A percentile compares a stretch with the other conserved stretches of the same genome.
These are phyloP conservation scores for Linum lewisii DNA, from an alignment of 345 rosid genomes.

Conservation along the genomic window DNA sequence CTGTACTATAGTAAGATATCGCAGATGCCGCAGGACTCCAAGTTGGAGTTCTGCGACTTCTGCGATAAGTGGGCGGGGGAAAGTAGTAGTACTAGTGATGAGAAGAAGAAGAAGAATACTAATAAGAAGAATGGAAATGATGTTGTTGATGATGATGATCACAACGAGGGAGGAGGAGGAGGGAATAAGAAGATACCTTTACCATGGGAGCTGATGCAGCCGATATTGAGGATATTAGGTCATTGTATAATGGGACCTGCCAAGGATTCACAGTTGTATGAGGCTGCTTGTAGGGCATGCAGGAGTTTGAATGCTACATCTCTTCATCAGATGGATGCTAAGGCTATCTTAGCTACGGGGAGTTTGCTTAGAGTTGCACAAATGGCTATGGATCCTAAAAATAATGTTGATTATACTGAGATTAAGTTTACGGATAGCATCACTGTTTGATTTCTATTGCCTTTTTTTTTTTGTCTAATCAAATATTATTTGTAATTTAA, in stretches of 20 bases:
- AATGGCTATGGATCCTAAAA: slow-evolving; percentile 33
- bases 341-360: slow-evolving; percentile 58
- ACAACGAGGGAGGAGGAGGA: slow-evolving; percentile 2
- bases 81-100: too few species aligned
- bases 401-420: slow-evolving; percentile 48
- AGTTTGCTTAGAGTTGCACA: slow-evolving; percentile 52
- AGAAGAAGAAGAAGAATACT: too few species aligned
- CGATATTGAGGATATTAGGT: slow-evolving; percentile 57
- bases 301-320: slow-evolving; percentile 49
- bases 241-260: slow-evolving; percentile 54
- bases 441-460: neutral
- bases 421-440: slow-evolving; percentile 8
- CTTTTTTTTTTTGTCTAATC: too few species aligned
- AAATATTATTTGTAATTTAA: too few species aligned
- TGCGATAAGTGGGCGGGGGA: slow-evolving; percentile 61
- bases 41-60: slow-evolving; percentile 63
- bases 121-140: slow-evolving; percentile 14
- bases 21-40: slow-evolving; percentile 46
- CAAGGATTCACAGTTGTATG: slow-evolving; percentile 25
- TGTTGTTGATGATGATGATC: too few species aligned
- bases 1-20: slow-evolving; percentile 49
- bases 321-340: slow-evolving; percentile 55
- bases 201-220: slow-evolving; percentile 85
- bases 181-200: slow-evolving; percentile 32
- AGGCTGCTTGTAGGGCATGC: slow-evolving; percentile 40